Evolutionary conservation across 2,329 filamentous ascomycete genomes (phyloP).

Genomic region (Sporothrix luriei): DNA sequence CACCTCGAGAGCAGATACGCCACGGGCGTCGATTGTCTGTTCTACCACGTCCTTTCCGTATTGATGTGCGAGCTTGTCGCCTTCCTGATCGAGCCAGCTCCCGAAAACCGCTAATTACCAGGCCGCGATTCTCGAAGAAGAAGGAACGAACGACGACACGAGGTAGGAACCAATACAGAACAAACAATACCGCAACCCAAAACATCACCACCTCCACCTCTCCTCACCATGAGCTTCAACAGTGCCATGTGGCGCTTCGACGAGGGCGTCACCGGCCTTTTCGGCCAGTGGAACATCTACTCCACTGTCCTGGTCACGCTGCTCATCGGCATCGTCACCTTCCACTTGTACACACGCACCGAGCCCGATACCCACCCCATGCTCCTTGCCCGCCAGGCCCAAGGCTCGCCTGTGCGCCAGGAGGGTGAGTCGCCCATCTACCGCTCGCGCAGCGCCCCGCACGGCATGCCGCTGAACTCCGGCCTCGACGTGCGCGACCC

Average conservation of each 20-base stretch:
- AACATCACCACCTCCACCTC: background rate
- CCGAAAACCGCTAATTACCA: background rate
- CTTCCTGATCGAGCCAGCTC: constrained; percentile 3
- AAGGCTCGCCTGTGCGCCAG: constrained; percentile 75
- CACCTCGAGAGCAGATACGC: constrained; percentile 17
- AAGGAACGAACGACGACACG: background rate
- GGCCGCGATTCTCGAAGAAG: background rate
- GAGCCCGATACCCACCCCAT: constrained; percentile 93
- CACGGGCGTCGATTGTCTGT: background rate
- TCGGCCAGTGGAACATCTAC: constrained; percentile 80
- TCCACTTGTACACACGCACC: constrained; percentile 68
- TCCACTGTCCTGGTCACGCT: constrained; percentile 71
- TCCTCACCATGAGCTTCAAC: constrained; percentile 51
- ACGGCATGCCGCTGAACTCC: constrained; percentile 76
- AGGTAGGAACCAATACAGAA: background rate
- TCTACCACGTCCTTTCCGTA: background rate
- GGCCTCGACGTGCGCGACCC: constrained; percentile 82
- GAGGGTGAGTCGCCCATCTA: constrained; percentile 84
- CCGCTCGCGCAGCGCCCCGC: constrained; percentile 79
- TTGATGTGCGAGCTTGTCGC: background rate
- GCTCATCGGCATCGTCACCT: constrained; percentile 68
- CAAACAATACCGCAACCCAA: background rate
- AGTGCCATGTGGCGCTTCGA: constrained; percentile 69
- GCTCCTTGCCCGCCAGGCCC: constrained; percentile 81
- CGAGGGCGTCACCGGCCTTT: constrained; percentile 65